Conservation (phyloP, 1,284 basidiomycete genomes). For the Bondarzewia mesenterica region DNA sequence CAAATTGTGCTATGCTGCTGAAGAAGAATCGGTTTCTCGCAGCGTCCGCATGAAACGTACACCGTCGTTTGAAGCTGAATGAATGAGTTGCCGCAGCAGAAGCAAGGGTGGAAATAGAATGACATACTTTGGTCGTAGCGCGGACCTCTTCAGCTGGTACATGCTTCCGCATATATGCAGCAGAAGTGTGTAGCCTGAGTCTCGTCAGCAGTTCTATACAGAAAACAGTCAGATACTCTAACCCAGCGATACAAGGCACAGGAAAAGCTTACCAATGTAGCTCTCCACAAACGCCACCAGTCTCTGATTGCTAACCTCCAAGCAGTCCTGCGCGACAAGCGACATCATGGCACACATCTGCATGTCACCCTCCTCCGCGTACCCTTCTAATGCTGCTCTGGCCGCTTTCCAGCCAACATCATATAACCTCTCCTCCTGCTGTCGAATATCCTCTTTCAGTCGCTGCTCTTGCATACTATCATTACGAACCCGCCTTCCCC, state of each 20-base stretch:
- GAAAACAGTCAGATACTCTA: too few relatives aligned
- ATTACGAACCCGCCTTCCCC: conserved; percentile 11
- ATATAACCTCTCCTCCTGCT: conserved; percentile 44
- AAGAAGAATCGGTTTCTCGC: conserved; percentile 48
- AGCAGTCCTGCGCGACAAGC: conserved; percentile 47
- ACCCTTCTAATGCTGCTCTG: conserved; percentile 47
- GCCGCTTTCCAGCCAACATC: conserved; percentile 50
- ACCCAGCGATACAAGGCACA: not conserved
- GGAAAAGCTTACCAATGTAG: conserved; percentile 48
- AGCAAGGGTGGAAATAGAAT: not conserved
- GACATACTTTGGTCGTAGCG: conserved; percentile 40
- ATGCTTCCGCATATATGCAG: conserved; percentile 66
- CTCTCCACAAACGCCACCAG: conserved; percentile 53
- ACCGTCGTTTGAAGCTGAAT: conserved; percentile 60
- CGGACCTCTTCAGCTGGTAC: conserved; percentile 41
- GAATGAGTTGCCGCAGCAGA: not conserved
- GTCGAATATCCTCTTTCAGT: conserved; percentile 32
- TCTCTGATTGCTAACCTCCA: conserved; percentile 36
- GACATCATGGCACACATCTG: conserved; percentile 70
- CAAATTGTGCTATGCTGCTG: conserved; percentile 36
- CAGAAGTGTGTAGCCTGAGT: conserved; percentile 49
- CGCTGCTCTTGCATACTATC: conserved; percentile 26
- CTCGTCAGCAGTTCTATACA: conserved; percentile 51
- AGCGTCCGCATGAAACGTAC: conserved; percentile 57
- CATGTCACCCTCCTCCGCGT: conserved; percentile 61